Conservation (phyloP, 2,329 filamentous ascomycete genomes). For the Cordyceps tenuipes region DNA sequence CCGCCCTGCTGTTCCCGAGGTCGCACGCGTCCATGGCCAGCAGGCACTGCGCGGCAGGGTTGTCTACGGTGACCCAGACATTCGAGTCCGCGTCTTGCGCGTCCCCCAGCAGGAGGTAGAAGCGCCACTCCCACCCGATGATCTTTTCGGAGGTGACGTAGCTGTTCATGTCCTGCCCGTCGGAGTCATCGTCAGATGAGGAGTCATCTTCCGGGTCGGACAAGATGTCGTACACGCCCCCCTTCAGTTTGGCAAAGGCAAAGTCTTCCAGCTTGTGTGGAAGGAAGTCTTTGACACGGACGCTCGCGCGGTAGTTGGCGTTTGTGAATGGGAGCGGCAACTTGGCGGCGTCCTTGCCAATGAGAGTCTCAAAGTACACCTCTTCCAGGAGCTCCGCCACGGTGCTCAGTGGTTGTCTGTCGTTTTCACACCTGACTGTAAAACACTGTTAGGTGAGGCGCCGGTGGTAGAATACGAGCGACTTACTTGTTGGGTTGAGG, state of each 20-base stretch:
- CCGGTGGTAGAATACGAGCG: neutral
- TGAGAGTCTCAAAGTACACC: constrained; percentile 32
- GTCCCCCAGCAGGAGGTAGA: constrained; percentile 71
- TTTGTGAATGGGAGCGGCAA: constrained; percentile 65
- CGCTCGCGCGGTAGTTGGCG: constrained; percentile 57
- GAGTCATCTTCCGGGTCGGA: constrained; percentile 28
- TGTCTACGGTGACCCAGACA: constrained; percentile 63
- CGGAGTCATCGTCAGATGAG: constrained; percentile 18
- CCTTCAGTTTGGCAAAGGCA: constrained; percentile 36
- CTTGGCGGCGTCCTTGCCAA: constrained; percentile 28
- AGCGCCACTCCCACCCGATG: constrained; percentile 69
- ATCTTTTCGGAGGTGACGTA: constrained; percentile 19
- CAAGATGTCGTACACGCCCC: constrained; percentile 40
- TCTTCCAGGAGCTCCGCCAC: constrained; percentile 34
- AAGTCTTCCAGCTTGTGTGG: constrained; percentile 67
- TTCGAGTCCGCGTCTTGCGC: constrained; percentile 30
- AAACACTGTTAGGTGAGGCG: constrained; percentile 10
- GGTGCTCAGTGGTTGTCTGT: constrained; percentile 25
- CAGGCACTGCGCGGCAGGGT: constrained; percentile 41
- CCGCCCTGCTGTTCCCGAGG: constrained; percentile 43
- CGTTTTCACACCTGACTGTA: constrained; percentile 39
- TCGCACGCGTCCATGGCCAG: constrained; percentile 39
- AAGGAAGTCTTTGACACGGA: constrained; percentile 75
- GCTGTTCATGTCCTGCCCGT: constrained; percentile 17
- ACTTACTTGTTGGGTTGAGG: constrained; percentile 2